These are phyloP conservation scores for Onygenales sp. DNA, from an alignment of 2,329 filamentous ascomycete species.

Conservation along the genomic window DNA sequence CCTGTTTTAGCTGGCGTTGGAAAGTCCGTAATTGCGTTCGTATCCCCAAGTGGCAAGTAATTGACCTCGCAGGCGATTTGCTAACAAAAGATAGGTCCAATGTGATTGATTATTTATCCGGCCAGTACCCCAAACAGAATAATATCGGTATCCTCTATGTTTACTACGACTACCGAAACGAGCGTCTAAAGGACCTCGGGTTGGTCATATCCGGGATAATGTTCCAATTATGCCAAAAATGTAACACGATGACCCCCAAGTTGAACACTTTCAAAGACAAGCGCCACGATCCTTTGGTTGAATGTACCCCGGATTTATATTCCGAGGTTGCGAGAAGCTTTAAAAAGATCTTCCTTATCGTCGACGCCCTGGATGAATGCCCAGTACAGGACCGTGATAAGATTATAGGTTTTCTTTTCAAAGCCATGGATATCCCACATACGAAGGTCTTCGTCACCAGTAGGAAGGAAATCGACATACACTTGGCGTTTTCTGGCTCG, in stretches of 20 bases:
- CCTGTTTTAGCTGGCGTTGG: neutral
- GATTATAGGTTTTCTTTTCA: neutral
- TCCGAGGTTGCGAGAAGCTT: neutral
- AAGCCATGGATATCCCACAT: neutral
- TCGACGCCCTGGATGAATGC: constrained; percentile 4
- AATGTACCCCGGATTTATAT: neutral
- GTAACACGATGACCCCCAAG: neutral
- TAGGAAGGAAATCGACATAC: neutral
- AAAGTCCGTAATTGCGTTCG: constrained; percentile 3
- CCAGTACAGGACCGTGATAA: neutral
- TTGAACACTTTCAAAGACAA: neutral
- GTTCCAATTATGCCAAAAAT: neutral
- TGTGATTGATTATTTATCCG: neutral
- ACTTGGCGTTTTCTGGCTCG: neutral
- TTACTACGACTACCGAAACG: constrained; percentile 1
- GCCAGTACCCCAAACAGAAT: neutral
- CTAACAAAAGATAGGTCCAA: constrained; percentile 1
- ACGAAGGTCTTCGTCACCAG: neutral
- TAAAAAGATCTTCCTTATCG: neutral
- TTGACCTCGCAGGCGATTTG: neutral
- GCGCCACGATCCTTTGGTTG: neutral
- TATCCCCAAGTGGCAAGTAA: neutral
- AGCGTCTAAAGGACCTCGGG: neutral
- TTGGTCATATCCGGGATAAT: neutral
- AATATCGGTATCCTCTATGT: neutral